Evolutionary conservation across 768 basidiomycete genomes (phyloP), one percentile per base, ranked within the genome.

Genomic region (Pleurotus ostreatus): DNA sequence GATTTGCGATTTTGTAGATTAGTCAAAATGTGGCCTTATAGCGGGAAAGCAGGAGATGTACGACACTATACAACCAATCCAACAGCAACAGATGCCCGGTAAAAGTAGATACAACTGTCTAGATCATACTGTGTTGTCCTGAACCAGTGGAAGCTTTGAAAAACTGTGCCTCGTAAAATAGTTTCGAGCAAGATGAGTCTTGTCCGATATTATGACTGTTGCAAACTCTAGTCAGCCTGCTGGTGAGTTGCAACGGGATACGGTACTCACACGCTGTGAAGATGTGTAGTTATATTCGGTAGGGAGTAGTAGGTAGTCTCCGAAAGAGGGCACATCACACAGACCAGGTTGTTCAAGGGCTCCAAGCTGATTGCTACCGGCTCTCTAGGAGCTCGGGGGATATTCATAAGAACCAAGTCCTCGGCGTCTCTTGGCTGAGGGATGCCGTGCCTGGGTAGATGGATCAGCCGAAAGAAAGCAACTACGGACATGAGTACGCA

Each of bases 291-390:
- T 39, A 53, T 53, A 38, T 53, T 53, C n/a, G 15, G 34, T 40
- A 37, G 51, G 39, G 51, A 53, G 39, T 53, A 41, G 13, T 40
- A 22, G 13, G 23, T 53, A 12, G 51, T 26, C n/a, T 53, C 38
- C 18, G 34, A 39, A 18, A 53, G 18, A 4, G 51, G 51, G 23
- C 51, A 53, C 51, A 53, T 53, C n/a, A 53, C 51, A 39, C 51
- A 53, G 5, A 53, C 25, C 38, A 53, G 39, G 51, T 53, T 53
- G 23, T 53, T 39, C 18, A 53, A 20, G 5, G 51, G 51, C 39
- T 53, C 51, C n/a, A 53, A 38, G 39, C 16, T 53, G 18, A 53
- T 53, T 11, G 39, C 38, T 22, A 41, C 51, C 7, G 51, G 51
- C 39, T 53, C 39, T 22, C 51, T 37, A 11, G 51, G 51, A 20